Evolutionary conservation across 805 yeast species (phyloP).

Genomic region (Candida glaebosa): DNA sequence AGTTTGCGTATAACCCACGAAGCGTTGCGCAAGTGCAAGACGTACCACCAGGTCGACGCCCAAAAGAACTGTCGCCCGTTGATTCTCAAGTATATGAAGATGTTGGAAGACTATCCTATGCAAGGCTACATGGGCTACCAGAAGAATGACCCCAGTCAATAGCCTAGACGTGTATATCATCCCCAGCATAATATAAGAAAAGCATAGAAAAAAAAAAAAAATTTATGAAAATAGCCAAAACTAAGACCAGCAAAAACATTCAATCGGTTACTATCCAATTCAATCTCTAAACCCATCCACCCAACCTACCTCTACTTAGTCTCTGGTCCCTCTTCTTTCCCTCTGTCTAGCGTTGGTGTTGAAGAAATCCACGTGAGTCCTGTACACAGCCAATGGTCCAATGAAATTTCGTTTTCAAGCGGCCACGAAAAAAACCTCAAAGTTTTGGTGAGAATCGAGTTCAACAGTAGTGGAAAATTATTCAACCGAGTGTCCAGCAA

Average conservation of each 20-base stretch:
- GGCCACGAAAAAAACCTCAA: neutral
- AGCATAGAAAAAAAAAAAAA: too few relatives aligned
- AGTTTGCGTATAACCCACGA: slow-evolving; percentile 66
- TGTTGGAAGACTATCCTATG: slow-evolving; percentile 66
- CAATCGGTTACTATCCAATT: too few relatives aligned
- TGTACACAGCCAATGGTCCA: too few relatives aligned
- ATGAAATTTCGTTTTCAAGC: neutral
- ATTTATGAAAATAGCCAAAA: too few relatives aligned
- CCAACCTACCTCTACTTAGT: too few relatives aligned
- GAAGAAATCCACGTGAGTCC: too few relatives aligned
- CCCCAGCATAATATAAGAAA: neutral
- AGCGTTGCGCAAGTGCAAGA: slow-evolving; percentile 77
- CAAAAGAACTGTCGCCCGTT: slow-evolving; percentile 76
- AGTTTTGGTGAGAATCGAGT: neutral
- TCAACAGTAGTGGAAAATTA: slow-evolving; percentile 10
- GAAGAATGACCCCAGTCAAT: slow-evolving; percentile 65
- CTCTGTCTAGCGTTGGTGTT: too few relatives aligned
- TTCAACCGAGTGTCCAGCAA: slow-evolving; percentile 11
- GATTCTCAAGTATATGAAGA: slow-evolving; percentile 71
- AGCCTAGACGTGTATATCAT: neutral
- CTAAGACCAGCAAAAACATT: too few relatives aligned
- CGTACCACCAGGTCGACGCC: slow-evolving; percentile 45
- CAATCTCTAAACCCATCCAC: too few relatives aligned
- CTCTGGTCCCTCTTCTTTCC: neutral
- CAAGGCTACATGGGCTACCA: slow-evolving; percentile 82